Evolutionary conservation across 225 moss, liverwort and hornwort genomes (phyloP), one percentile per base, ranked within the genome.

Genomic region (Ulota crispa): DNA sequence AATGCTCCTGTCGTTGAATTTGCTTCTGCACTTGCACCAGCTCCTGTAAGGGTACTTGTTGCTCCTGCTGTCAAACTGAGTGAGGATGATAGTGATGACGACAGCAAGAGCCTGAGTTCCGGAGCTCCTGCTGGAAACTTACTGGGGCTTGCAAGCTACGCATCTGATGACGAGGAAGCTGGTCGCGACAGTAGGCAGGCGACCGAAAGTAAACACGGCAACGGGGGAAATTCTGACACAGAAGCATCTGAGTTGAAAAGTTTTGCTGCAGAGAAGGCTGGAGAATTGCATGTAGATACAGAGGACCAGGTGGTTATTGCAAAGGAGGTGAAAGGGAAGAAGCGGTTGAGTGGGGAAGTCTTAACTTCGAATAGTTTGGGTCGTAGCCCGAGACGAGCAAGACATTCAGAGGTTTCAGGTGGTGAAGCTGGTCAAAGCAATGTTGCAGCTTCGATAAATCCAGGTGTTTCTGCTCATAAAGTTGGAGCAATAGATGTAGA

Each of bases 91-190:
- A 93, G 89, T 86, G 93, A 93, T 72, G 93, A 93, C 69, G 93
- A 90, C 26, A 92, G 88, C 87, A 91, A 90, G 73, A 90, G 93
- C 81, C 78, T 83, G 79, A 89, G 91, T 83, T 94, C 95, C 41
- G 99, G 90, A 67, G 87, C 81, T 65, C 93, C 96, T 71, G 82
- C 85, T 82, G 93, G 90, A 73, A 99, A 99, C 84, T 80, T 99
- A 23, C 89, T 99, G 28, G 99, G 99, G 70, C 99, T 99, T 83
- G 99, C 99, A 74, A 96, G 86, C 83, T 99, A 99, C 81, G 99
- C 96, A 80, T 96, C 99, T 64, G 99, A 99, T 82, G 98, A 99
- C 43, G 99, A 99, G 73, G 99, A 94, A 85, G 92, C 84, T 56
- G 89, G 86, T 76, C 91, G 92, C 67, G 89, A 80, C 67, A 79